Conservation (phyloP, 1,284 basidiomycete genomes). For the Microbotryum saponariae region DNA sequence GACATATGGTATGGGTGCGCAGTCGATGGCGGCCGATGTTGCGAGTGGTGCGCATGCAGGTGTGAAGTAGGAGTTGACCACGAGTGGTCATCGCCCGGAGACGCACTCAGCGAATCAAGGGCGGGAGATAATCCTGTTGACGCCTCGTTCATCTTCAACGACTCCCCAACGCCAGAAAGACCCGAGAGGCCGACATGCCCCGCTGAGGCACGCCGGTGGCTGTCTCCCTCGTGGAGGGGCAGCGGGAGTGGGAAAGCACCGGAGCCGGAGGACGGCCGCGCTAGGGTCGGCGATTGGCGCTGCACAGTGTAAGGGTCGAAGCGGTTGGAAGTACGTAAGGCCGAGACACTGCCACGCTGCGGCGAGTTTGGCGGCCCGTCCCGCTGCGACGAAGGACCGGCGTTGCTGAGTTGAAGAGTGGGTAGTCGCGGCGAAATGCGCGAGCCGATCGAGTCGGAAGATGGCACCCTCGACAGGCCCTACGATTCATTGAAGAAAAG, state of each 20-base stretch:
- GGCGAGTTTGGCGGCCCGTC: constrained; percentile 3
- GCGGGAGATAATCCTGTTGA: not conserved
- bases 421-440: not conserved
- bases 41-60: not conserved
- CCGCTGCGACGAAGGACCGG: constrained; percentile 3
- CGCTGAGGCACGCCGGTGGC: constrained; percentile 2
- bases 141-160: not conserved
- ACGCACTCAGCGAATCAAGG: not conserved
- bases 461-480: constrained; percentile 11
- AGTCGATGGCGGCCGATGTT: not conserved
- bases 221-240: not conserved
- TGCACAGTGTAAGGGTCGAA: constrained; percentile 19
- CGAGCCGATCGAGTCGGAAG: not conserved
- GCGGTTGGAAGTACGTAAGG: constrained; percentile 10
- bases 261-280: not conserved
- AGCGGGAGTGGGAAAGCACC: constrained; percentile 14
- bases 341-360: constrained; percentile 6
- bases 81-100: not conserved
- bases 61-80: not conserved
- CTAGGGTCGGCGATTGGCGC: constrained; percentile 11
- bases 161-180: not conserved
- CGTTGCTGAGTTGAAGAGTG: not conserved
- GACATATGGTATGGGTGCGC: not conserved
- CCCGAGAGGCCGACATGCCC: constrained; percentile 1
- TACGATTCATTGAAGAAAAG: not conserved